These are phyloP conservation scores for Colletotrichum tamarilloi DNA, from an alignment of 2,329 filamentous ascomycete species.

Conservation along the genomic window DNA sequence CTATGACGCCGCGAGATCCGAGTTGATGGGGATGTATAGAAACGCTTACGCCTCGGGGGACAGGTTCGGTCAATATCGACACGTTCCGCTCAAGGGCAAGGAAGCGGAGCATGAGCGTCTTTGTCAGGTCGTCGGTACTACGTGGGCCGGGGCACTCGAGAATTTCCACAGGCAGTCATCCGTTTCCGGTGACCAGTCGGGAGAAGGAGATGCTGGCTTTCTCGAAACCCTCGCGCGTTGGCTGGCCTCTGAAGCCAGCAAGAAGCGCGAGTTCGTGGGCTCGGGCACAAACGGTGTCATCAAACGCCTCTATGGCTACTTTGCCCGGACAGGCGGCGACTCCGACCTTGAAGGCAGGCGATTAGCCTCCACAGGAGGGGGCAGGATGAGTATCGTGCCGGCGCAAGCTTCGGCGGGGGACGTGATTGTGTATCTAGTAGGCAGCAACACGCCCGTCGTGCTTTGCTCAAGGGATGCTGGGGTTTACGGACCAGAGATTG, in stretches of 20 bases:
- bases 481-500: neutral
- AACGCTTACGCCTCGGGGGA: neutral
- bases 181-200: too few species aligned
- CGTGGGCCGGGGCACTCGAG: neutral
- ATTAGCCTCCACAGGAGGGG: neutral
- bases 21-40: neutral
- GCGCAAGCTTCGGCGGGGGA: neutral
- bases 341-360: neutral
- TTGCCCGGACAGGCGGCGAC: neutral
- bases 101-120: neutral
- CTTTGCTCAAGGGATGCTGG: neutral
- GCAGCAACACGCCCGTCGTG: neutral
- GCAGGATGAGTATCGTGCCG: neutral
- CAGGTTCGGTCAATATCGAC: slow-evolving; percentile 3
- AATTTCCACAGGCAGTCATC: neutral
- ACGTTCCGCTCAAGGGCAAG: slow-evolving; percentile 2
- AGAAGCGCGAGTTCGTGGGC: neutral
- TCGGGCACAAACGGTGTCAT: neutral
- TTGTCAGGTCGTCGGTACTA: neutral
- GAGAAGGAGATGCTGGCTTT: neutral
- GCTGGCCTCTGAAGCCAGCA: neutral
- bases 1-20: neutral
- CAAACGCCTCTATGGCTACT: neutral
- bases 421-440: neutral
- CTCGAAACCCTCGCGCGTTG: neutral